Base-by-base conservation (phyloP, 2,329 filamentous ascomycete species). In the Claviceps pazoutovae region DNA sequence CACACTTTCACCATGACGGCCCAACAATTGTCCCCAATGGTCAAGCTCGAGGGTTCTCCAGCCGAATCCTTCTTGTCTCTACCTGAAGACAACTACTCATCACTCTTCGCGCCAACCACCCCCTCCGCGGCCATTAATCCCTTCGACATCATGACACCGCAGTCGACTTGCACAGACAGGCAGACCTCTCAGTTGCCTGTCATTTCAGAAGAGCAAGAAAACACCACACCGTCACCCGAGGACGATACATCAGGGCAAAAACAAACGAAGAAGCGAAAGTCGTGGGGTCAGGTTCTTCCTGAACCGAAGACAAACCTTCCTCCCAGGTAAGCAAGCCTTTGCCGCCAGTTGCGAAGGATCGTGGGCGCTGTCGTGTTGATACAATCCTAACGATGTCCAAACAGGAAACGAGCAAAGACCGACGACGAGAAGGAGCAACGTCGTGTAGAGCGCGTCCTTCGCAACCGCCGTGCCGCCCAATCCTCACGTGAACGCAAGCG, bases 381-480 rank as follows among this genome's bases (percentile, higher is more conserved):
- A 9, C 9, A 34, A 34, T 46, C 2, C 19, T 34, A 66, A 58
- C 62, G 49, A 16, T 8, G 49, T 54, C 9, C 2, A 5, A 46
- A 7, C 56, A 88, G 86, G 59, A 98, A 98, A 80, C 88, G 93
- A 56, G 93, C 93, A 61, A 98, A 97, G 79, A 98, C 93, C 2
- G 91, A 95, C 62, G 93, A 96, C 63, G 93, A 98, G 71, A 98
- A 98, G 73, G 93, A 97, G 71, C 93, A 98, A 70, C 86, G 93
- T 45, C 86, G 93, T 56, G 94, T 97, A 51, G 93, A 98, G 74
- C 88, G 93, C 56, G 93, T 98, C 58, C 88, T 97, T 61, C 85
- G 93, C 45, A 98, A 98, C 66, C 88, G 93, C 58, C 87, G 90
- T 54, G 93, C 93, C 46, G 93, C 93, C 42, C 93, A 97, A 75